These are phyloP conservation scores for Warburgia ugandensis DNA, from an alignment of 164 flowering plant genomes.

Conservation along the genomic window DNA sequence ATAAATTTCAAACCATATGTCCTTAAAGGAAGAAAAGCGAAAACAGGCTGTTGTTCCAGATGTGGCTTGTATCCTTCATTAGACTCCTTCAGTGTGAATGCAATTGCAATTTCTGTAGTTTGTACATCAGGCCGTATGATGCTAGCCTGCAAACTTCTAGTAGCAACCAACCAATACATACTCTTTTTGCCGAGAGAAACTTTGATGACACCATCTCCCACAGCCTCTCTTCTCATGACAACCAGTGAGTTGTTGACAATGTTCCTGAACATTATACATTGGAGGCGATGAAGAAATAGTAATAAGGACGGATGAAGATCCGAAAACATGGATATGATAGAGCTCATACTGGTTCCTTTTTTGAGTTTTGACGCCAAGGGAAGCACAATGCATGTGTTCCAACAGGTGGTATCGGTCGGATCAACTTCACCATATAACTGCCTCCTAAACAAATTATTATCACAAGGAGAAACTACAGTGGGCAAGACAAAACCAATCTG, in stretches of 20 bases:
- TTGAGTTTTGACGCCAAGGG: constrained; percentile 57
- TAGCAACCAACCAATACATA: constrained; percentile 79
- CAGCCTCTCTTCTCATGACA: constrained; percentile 67
- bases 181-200: constrained; percentile 69
- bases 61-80: constrained; percentile 43
- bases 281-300: constrained; percentile 88
- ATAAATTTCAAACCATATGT: constrained; percentile 91
- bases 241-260: constrained; percentile 44
- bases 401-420: constrained; percentile 25
- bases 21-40: constrained; percentile 93
- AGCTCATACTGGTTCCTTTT: constrained; percentile 37
- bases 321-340: constrained; percentile 63
- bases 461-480: constrained; percentile 62
- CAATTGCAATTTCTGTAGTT: constrained; percentile 81
- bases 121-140: constrained; percentile 50
- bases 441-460: constrained; percentile 32
- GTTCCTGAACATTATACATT: constrained; percentile 64
- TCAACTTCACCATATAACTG: constrained; percentile 31
- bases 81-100: constrained; percentile 64
- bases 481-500: constrained; percentile 97
- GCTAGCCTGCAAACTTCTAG: constrained; percentile 44
- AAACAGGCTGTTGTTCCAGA: constrained; percentile 76
- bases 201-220: constrained; percentile 63
- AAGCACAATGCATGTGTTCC: constrained; percentile 91
- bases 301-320: constrained; percentile 94